Percentiles rank a stretch among this genome's conserved stretches.
These are phyloP conservation scores for Pythium angustatum DNA, from an alignment of 352 stramenopile genomes.

Conservation along the genomic window DNA sequence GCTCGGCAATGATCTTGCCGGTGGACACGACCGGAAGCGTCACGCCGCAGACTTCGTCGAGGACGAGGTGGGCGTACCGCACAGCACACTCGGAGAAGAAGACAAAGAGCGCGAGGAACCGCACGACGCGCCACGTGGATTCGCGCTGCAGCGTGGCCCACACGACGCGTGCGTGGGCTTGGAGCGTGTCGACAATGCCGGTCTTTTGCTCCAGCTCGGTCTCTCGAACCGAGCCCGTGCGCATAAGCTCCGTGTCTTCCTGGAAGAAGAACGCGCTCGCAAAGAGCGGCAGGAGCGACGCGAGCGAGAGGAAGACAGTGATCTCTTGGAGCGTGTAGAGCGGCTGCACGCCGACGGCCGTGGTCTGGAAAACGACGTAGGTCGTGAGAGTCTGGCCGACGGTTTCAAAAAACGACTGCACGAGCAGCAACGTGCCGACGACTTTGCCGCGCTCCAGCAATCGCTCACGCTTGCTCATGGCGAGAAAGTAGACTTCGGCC, in stretches of 20 bases:
- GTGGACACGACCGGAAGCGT: slow-evolving; percentile 42
- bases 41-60: slow-evolving; percentile 47
- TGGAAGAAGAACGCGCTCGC: slow-evolving; percentile 41
- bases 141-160: slow-evolving; percentile 34
- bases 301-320: slow-evolving; percentile 54
- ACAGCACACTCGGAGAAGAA: slow-evolving; percentile 65
- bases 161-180: slow-evolving; percentile 21
- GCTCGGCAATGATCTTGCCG: slow-evolving; percentile 49
- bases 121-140: slow-evolving; percentile 46
- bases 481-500: slow-evolving; percentile 55
- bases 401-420: slow-evolving; percentile 51
- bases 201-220: background rate
- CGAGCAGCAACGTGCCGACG: slow-evolving; percentile 49
- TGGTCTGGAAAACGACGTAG: slow-evolving; percentile 55
- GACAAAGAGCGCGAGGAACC: slow-evolving; percentile 60
- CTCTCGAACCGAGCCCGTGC: background rate
- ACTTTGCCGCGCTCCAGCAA: slow-evolving; percentile 35
- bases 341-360: slow-evolving; percentile 40
- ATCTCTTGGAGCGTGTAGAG: slow-evolving; percentile 48
- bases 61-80: slow-evolving; percentile 43
- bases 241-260: slow-evolving; percentile 25
- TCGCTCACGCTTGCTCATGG: slow-evolving; percentile 52
- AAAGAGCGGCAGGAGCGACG: slow-evolving; percentile 43
- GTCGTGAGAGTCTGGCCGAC: slow-evolving; percentile 49
- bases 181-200: background rate